These are phyloP conservation scores for Bolboschoenoplectus hybrid DNA, from an alignment of 202 grass and related monocot species.

Conservation along the genomic window DNA sequence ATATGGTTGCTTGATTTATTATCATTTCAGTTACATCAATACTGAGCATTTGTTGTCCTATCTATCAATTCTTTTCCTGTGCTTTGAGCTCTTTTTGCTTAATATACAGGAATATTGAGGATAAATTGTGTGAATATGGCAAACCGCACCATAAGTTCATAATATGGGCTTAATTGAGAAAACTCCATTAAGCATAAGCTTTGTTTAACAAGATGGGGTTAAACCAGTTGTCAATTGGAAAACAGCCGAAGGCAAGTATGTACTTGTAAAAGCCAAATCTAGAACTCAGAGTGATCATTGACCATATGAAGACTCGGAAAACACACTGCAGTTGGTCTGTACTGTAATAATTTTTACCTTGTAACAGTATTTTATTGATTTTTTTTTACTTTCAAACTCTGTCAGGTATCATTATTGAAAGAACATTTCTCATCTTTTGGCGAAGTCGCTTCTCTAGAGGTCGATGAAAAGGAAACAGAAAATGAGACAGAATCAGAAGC, in stretches of 20 bases:
- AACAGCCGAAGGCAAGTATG: background rate
- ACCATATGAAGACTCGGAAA: background rate
- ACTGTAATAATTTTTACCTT: background rate
- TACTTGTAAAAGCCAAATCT: background rate
- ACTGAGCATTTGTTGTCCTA: background rate
- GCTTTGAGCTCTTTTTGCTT: background rate
- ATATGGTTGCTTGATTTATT: slow-evolving; percentile 2
- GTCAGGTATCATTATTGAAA: slow-evolving; percentile 73
- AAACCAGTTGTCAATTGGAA: background rate
- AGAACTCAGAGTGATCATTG: background rate
- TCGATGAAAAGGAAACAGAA: slow-evolving; percentile 64
- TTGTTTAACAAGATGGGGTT: background rate
- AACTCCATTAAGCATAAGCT: slow-evolving; percentile 9
- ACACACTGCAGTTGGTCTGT: background rate
- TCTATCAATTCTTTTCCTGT: slow-evolving; percentile 31
- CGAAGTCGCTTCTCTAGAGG: slow-evolving; percentile 71
- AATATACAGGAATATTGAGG: background rate
- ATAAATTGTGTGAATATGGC: background rate
- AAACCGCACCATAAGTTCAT: background rate
- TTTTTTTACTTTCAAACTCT: slow-evolving; percentile 41
- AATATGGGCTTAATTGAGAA: background rate
- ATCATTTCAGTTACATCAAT: background rate
- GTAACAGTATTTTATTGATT: background rate
- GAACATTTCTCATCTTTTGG: slow-evolving; percentile 94
- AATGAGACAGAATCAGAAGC: slow-evolving; percentile 59